Conservation (phyloP, 139 green algal genomes). For the Micromonas pusilla region DNA sequence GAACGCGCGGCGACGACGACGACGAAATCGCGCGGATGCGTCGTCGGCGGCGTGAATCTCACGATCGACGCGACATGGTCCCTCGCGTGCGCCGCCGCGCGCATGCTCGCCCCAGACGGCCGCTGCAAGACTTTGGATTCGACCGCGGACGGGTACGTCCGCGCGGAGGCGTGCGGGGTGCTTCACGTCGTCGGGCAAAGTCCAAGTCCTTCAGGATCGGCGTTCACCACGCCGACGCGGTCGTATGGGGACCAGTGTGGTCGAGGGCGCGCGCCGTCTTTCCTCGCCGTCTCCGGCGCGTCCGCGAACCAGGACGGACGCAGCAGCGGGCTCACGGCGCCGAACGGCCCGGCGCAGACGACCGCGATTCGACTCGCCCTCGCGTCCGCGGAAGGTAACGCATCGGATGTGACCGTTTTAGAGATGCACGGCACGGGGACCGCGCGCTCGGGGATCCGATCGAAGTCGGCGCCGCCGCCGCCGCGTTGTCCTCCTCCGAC, state of each 20-base stretch:
- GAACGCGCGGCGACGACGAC: too few relatives aligned
- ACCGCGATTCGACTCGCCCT: slow-evolving; percentile 55
- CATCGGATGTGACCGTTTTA: too few relatives aligned
- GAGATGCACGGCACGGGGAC: slow-evolving; percentile 39
- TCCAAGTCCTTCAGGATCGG: too few relatives aligned
- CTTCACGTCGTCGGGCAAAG: too few relatives aligned
- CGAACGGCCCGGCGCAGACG: slow-evolving; percentile 79
- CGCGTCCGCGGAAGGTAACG: too few relatives aligned
- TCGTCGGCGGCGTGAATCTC: slow-evolving; percentile 62
- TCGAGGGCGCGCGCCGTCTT: too few relatives aligned
- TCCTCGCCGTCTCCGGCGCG: neutral
- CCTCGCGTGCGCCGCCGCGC: slow-evolving; percentile 48
- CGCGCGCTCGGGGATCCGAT: slow-evolving; percentile 45
- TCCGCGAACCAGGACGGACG: slow-evolving; percentile 64
- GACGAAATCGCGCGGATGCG: too few relatives aligned
- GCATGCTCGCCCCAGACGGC: slow-evolving; percentile 59
- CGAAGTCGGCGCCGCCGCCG: slow-evolving; percentile 26
- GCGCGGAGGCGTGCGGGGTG: slow-evolving; percentile 51
- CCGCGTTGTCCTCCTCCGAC: neutral
- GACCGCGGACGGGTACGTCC: slow-evolving; percentile 67
- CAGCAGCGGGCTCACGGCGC: slow-evolving; percentile 72
- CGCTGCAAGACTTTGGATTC: slow-evolving; percentile 63
- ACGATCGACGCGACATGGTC: slow-evolving; percentile 36
- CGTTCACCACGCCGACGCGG: too few relatives aligned
- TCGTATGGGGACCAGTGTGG: too few relatives aligned